phyloP scores from a whole-genome alignment of 2,329 filamentous ascomycete species.

The Beauveria pseudobassiana region DNA sequence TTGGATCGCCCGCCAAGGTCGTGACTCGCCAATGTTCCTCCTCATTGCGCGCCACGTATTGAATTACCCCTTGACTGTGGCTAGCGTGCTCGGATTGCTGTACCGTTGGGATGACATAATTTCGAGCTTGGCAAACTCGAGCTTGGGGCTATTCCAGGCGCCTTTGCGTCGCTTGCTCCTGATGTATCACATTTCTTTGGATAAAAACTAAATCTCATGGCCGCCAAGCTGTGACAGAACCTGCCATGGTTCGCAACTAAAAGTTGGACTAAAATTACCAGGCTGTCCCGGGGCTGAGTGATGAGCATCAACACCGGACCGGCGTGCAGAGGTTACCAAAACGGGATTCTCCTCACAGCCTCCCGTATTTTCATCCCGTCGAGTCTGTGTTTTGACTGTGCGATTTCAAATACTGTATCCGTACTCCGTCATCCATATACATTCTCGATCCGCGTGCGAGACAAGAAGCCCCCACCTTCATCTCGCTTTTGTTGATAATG shows the following conservation, averaged over 20 bases:
- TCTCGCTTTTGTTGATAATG: not conserved
- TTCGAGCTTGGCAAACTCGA: not conserved
- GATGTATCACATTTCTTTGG: constrained; percentile 1
- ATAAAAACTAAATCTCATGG: not conserved
- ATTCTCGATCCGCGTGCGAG: not conserved
- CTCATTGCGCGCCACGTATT: too few relatives aligned
- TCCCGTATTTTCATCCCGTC: not conserved
- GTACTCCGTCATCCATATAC: too few relatives aligned
- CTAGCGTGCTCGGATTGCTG: not conserved
- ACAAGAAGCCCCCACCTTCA: not conserved
- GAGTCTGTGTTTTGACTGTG: not conserved
- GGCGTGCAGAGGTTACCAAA: not conserved
- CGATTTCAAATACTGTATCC: not conserved
- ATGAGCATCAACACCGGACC: not conserved
- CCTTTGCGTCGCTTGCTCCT: not conserved
- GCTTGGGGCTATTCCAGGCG: not conserved
- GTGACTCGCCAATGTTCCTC: not conserved
- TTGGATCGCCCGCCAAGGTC: not conserved
- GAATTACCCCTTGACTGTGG: too few relatives aligned
- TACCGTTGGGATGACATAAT: not conserved
- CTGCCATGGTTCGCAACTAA: not conserved
- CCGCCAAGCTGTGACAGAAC: not conserved
- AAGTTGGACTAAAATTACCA: not conserved
- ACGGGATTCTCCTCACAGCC: not conserved
- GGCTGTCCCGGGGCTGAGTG: not conserved